Evolutionary conservation across 1,284 basidiomycete genomes (phyloP).

Genomic region (Trichosporon inkin): DNA sequence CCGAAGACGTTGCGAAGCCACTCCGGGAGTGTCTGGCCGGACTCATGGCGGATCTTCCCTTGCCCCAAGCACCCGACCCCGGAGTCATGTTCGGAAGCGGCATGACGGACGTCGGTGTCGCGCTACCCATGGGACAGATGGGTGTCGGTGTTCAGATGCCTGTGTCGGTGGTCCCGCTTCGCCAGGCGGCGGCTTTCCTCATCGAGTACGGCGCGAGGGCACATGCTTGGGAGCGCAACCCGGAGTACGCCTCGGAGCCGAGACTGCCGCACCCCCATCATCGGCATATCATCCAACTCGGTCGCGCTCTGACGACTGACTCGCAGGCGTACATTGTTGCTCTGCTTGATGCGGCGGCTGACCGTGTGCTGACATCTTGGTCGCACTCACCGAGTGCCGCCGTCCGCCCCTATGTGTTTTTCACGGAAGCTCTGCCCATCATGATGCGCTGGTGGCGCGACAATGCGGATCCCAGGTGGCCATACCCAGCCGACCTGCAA

Average conservation of each 20-base stretch:
- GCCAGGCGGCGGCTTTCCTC: slow-evolving; percentile 23
- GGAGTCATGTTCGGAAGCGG: slow-evolving; percentile 8
- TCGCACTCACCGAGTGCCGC: slow-evolving; percentile 5
- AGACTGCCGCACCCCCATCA: slow-evolving; percentile 17
- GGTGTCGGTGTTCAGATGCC: not conserved
- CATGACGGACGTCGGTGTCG: not conserved
- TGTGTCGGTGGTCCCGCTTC: slow-evolving; percentile 20
- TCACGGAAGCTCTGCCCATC: slow-evolving; percentile 33
- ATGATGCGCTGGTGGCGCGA: slow-evolving; percentile 41
- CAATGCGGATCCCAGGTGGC: slow-evolving; percentile 27
- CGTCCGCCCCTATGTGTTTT: slow-evolving; percentile 24
- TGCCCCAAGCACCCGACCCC: slow-evolving; percentile 12
- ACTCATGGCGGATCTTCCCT: slow-evolving; percentile 40
- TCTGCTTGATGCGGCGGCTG: slow-evolving; percentile 14
- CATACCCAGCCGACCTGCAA: slow-evolving; percentile 29
- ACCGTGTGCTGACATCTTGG: slow-evolving; percentile 2
- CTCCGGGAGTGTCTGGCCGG: slow-evolving; percentile 37
- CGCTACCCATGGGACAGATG: not conserved
- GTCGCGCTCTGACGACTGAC: slow-evolving; percentile 17
- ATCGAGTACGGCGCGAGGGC: slow-evolving; percentile 27
- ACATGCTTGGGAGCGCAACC: slow-evolving; percentile 13
- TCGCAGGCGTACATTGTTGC: slow-evolving; percentile 18
- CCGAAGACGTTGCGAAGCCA: slow-evolving; percentile 34
- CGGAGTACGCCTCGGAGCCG: slow-evolving; percentile 10
- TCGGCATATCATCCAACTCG: slow-evolving; percentile 16